Conservation (phyloP, 106 monocot genomes). For the Phalaenopsis aphrodite region DNA sequence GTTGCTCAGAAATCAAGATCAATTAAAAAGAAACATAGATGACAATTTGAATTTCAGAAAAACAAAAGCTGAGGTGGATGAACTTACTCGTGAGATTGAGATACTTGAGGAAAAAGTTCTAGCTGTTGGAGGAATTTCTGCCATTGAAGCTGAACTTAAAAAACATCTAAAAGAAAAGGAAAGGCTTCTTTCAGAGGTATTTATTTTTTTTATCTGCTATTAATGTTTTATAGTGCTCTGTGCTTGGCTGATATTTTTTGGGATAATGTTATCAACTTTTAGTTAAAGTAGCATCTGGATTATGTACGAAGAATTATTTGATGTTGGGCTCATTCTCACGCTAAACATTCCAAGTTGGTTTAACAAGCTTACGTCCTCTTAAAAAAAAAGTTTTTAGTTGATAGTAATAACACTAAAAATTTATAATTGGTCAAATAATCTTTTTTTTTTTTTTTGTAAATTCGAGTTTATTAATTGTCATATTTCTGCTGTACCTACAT, state of each 20-base stretch:
- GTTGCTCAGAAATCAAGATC: slow-evolving; percentile 57
- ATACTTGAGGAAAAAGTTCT: slow-evolving; percentile 59
- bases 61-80: slow-evolving; percentile 86
- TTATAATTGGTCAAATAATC: not conserved
- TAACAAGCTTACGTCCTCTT: not conserved
- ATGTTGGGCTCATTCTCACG: not conserved
- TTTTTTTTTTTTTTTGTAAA: not conserved
- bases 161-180: slow-evolving; percentile 83
- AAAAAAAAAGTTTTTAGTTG: not conserved
- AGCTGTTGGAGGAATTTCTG: slow-evolving; percentile 49
- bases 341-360: not conserved
- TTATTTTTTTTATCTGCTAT: not conserved
- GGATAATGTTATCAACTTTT: not conserved
- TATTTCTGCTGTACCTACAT: not conserved
- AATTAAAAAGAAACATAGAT: slow-evolving; percentile 92
- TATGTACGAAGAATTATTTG: not conserved
- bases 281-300: not conserved
- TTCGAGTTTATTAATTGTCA: not conserved
- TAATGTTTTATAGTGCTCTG: not conserved
- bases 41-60: slow-evolving; percentile 93
- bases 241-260: not conserved
- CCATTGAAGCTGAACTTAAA: slow-evolving; percentile 71
- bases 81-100: slow-evolving; percentile 70
- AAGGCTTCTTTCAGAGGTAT: slow-evolving; percentile 91
- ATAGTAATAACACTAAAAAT: not conserved